Evolutionary conservation across 2,329 filamentous ascomycete genomes (phyloP), one percentile per base, ranked within the genome.

Genomic region (Aspergillus brasiliensis): DNA sequence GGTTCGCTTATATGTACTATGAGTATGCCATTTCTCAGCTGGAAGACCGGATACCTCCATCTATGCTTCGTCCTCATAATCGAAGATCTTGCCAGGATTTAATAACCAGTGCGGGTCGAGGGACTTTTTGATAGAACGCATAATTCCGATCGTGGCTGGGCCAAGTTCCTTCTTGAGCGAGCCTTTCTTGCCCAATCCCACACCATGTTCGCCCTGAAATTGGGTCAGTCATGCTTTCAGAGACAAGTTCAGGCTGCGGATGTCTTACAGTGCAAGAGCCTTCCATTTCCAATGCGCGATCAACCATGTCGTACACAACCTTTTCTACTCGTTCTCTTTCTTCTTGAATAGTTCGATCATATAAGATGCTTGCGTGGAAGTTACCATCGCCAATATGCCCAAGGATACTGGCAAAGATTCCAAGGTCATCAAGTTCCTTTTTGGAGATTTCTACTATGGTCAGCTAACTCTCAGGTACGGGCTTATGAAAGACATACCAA

Each of bases 301-400:
- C 85, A 19, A 97, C 91, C 92, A 97, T 97, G 67, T 92, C 89
- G 72, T 93, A 88, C 49, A 97, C 91, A 64, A 91, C 92, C 57
- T 82, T 84, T 73, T 95, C 91, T 1, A 95, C 91, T 66, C 89
- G 90, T 44, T 84, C 88, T 58, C 84, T 84, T 76, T 97, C 90
- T 25, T 82, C 86, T 3, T 85, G 83, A 57, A 92, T 82, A 23
- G 81, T 83, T 25, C 85, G 84, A 76, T 95, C 86, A 74, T 96
- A 97, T 78, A 97, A 89, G 77, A 97, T 95, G 72, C 89, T 91
- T 73, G 93, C 89, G 74, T 97, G 93, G 79, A 97, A 97, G 76
- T 97, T 97, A 38, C 93, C 93, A 71, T 97, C 93, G 11, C 93
- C 93, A 58, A 97, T 89, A 71, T 97, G 93, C 3, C 93, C 93